Evolutionary conservation across 352 stramenopile species (phyloP), one percentile per base, ranked within the genome.

Genomic region (Globisporangium cylindrosporum): DNA sequence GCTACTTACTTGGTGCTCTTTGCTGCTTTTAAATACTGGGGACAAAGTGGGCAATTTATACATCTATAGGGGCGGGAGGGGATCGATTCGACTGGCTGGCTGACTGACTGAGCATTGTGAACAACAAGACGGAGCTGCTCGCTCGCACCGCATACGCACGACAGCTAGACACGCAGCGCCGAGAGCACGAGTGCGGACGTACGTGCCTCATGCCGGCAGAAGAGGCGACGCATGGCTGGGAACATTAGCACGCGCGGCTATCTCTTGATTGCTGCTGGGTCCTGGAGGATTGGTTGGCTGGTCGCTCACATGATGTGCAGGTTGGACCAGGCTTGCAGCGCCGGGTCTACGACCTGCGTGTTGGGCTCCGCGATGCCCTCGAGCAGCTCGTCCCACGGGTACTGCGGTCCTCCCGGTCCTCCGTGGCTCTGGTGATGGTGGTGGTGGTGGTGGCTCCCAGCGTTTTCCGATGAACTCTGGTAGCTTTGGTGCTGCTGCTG

Each of bases 381-480:
- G 7, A 94, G 69, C 41, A 94, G 76, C 59, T 88, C 84, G 36
- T 93, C 87, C 87, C 87, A 94, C 24, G 84, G 77, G 48, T 71
- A 68, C 41, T 59, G 57, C 14, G 32, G 43, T 2, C 60, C 60
- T 10, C 22, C 60, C 8, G 43, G 41, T n/a, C 15, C 57, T 29
- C 32, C 29, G 27, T 59, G 54, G 1, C 43, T 32, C 20, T 32
- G 29, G 29, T 32, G 29, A 4, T 32, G 29, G 4, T 38, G 55
- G 8, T 61, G 63, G 1, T 70, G 56, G 7, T 58, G 57, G 1
- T 61, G 46, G 32, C 60, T n/a, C 41, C 43, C 32, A 57, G 51
- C 14, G 53, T 41, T 54, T 41, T 56, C 65, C 58, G 65, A 62
- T n/a, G 58, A 62, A 41, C 65, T 51, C 58, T 70, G 58, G 65